Conservation (phyloP, 2,329 filamentous ascomycete species). For the Cercospora janseana region DNA sequence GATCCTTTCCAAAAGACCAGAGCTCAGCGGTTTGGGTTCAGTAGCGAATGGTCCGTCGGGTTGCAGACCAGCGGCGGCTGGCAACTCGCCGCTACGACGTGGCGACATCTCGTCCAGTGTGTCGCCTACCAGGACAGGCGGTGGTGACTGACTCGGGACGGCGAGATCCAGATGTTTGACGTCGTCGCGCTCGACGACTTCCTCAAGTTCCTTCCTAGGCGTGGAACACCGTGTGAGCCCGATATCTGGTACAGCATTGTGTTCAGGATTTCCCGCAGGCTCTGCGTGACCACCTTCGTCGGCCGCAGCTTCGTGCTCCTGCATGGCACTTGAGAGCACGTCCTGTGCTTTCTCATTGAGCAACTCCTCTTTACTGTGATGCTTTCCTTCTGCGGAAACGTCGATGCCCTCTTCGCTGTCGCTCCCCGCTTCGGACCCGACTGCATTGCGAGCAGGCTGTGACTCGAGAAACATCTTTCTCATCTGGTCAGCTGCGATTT, state of each 20-base stretch:
- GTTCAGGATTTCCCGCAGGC: slow-evolving; percentile 24
- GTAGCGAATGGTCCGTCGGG: slow-evolving; percentile 32
- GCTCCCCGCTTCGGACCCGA: slow-evolving; percentile 18
- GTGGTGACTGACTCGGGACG: slow-evolving; percentile 41
- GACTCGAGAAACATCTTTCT: slow-evolving; percentile 94
- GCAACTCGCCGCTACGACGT: neutral
- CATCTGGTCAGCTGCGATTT: slow-evolving; percentile 85
- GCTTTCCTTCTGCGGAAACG: slow-evolving; percentile 35
- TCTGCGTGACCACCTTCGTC: slow-evolving; percentile 26
- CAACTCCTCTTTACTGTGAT: slow-evolving; percentile 40
- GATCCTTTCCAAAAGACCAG: slow-evolving; percentile 39
- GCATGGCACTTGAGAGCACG: slow-evolving; percentile 63
- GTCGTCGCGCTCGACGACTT: slow-evolving; percentile 49
- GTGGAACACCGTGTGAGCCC: slow-evolving; percentile 29
- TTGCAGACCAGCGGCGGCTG: neutral
- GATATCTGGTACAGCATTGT: slow-evolving; percentile 22
- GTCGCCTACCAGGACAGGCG: slow-evolving; percentile 17
- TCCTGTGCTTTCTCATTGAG: slow-evolving; percentile 61
- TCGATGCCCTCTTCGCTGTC: slow-evolving; percentile 53
- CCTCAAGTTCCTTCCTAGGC: slow-evolving; percentile 34
- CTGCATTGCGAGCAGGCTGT: slow-evolving; percentile 53
- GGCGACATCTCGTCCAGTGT: slow-evolving; percentile 16
- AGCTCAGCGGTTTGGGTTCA: slow-evolving; percentile 38
- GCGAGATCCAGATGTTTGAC: slow-evolving; percentile 63
- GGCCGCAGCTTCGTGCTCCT: slow-evolving; percentile 52